Evolutionary conservation across 371 early-diverging fungal genomes (phyloP).

Genomic region (Conidiobolus incongruus): DNA sequence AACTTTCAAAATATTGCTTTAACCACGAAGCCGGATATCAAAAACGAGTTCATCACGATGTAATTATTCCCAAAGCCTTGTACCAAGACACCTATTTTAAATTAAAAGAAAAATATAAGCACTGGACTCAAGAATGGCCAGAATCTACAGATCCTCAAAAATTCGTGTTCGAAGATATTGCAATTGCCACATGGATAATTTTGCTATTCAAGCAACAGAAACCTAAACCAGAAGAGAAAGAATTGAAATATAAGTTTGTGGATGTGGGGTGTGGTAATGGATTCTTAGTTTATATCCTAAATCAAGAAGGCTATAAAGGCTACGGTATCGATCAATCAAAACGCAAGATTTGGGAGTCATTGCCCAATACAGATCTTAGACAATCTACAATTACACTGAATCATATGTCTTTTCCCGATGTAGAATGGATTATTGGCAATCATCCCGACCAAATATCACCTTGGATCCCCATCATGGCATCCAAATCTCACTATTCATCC

Average conservation of each 20-base stretch:
- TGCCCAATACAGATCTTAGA: conserved; percentile 7
- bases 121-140: conserved; percentile 2
- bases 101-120: conserved; percentile 3
- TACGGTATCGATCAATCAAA: conserved; percentile 53
- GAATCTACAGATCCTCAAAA: conserved; percentile 47
- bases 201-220: conserved; percentile 46
- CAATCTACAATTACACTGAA: conserved; percentile 40
- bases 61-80: conserved; percentile 35
- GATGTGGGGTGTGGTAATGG: conserved; percentile 90
- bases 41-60: conserved; percentile 44
- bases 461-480: conserved; percentile 66
- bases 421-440: conserved; percentile 74
- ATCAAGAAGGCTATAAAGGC: conserved; percentile 56
- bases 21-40: no score
- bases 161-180: conserved; percentile 69
- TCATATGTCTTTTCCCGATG: conserved; percentile 15
- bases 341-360: conserved; percentile 52
- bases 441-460: conserved; percentile 79
- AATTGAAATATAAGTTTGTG: conserved; percentile 24
- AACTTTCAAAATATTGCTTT: no score
- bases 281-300: conserved; percentile 48
- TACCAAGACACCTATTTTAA: conserved; percentile 14
- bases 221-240: conserved; percentile 8
- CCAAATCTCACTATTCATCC: conserved; percentile 18
- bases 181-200: conserved; percentile 57